These are phyloP conservation scores for Suhomyces sp. DNA, from an alignment of 805 yeast genomes.

Conservation along the genomic window DNA sequence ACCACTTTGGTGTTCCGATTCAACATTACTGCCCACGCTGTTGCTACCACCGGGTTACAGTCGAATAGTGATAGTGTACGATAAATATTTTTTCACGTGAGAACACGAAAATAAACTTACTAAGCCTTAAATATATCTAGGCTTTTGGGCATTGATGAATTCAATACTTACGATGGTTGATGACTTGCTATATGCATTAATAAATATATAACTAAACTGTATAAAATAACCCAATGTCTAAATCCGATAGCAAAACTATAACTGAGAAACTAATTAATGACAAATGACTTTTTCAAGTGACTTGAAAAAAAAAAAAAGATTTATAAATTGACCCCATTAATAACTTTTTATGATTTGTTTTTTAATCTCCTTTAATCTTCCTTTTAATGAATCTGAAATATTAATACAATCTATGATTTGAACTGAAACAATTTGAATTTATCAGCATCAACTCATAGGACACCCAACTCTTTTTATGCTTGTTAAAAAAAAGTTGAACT, in stretches of 20 bases:
- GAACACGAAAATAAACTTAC: neutral
- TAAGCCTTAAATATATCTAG: too few relatives aligned
- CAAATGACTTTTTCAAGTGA: constrained; percentile 18
- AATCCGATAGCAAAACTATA: constrained; percentile 37
- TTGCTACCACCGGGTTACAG: neutral
- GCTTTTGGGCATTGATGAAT: too few relatives aligned
- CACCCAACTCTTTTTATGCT: neutral
- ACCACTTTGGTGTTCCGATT: constrained; percentile 1
- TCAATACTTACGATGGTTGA: too few relatives aligned
- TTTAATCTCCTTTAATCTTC: constrained; percentile 10
- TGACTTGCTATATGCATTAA: constrained; percentile 24
- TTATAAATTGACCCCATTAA: constrained; percentile 21
- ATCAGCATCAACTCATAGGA: constrained; percentile 5
- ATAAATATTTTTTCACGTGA: neutral
- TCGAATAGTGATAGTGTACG: neutral
- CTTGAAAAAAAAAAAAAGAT: constrained; percentile 21
- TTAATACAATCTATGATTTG: constrained; percentile 13
- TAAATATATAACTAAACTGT: constrained; percentile 19
- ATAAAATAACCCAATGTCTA: constrained; percentile 41
- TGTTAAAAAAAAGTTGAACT: constrained; percentile 4
- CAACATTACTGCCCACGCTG: neutral
- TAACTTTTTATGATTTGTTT: constrained; percentile 21
- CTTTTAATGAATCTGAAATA: constrained; percentile 9
- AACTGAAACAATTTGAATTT: constrained; percentile 1
- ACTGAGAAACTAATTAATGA: constrained; percentile 21